Evolutionary conservation across 495 filamentous ascomycete species (phyloP), one percentile per base, ranked within the genome.

Genomic region (Astrocystis sublimbata): DNA sequence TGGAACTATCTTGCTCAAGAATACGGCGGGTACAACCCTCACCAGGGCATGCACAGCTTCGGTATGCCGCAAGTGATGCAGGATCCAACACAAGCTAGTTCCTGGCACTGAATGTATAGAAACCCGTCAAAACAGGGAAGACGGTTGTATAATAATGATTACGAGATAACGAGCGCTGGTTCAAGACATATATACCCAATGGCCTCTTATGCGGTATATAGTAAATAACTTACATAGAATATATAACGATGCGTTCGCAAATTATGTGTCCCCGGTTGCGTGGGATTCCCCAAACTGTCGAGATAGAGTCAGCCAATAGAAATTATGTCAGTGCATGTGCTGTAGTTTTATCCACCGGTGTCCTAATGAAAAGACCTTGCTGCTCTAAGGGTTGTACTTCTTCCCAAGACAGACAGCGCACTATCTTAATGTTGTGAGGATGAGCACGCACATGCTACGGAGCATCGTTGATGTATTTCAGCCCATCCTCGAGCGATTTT

Each of bases 1-100:
- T 79, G 76, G 78, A 74, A 75, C 41, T 78, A 75, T 51, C 41
- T 80, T 13, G 68, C 78, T 36, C 78, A 72, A 55, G 68, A 78
- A 61, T 75, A 76, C 36, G 73, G 76, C 6, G 75, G 74, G 36
- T 77, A 73, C 56, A 74, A 68, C 35, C 53, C 61, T 28, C 43
- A 63, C 6, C 61, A 50, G 7, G 35, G 49, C 15, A 40, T 49
- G 31, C 51, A 62, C 3, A 23, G 50, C 51, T 62, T 62, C 24
- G 60, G 50, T 21, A 35, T 54, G 49, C 30, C 26, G 8, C 49
- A 7, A 19, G 26, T 53, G 26, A 24, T 45, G 41, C 60, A 38
- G 33, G 60, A 62, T 24, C 51, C 60, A 19, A 45, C 60, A 33
- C 60, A 46, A 40, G 51, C 60, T 30, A 42, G n/a, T n/a, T 24